Base-by-base conservation (phyloP, 2,329 filamentous ascomycete species). In the Elsinoe perseae region DNA sequence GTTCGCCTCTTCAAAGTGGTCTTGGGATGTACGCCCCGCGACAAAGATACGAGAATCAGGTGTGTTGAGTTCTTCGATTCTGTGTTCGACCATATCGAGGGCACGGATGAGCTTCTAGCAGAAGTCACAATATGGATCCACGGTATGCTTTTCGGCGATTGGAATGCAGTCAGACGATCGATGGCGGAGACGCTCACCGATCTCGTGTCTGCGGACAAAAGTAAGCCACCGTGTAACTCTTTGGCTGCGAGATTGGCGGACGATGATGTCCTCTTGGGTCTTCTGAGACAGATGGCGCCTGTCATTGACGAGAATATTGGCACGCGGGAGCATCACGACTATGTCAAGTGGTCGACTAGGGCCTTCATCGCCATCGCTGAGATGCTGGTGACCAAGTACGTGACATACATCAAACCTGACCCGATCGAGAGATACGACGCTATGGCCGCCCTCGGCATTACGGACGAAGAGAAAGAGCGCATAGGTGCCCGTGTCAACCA, bases 261-360 rank as follows among this genome's bases (percentile, higher is more conserved):
- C 8, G 10, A 21, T 25, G n/a, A 25, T 4, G 20, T 44, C 3
- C 21, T 50, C 25, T 21, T 50, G 44, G 25, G 20, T 4, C 4
- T 50, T 4, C 44, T 50, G 12, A 18, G 16, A 12, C 20, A 25
- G 14, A 30, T 50, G 25, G 28, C 14, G 9, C 23, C 23, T n/a
- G 28, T 34, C 25, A 50, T 50, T 18, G 25, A 32, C 18, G 53
- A 46, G n/a, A 30, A 46, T 40, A 44, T 56, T 25, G 40, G 28
- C 12, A 16, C 16, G 10, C 53, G 40, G 34, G 38, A 30, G 23
- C 16, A 14, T 10, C n/a, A n/a, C 18, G 42, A 56, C 16, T 46
- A 42, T 27, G 53, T 56, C 1, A 42, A 34, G 27, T 44, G 20
- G 16, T 25, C 53, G n/a, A 43, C 53, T 30, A n/a, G 30, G 27